Conservation (phyloP, 2,329 filamentous ascomycete genomes). For the Colletotrichum aenigma region DNA sequence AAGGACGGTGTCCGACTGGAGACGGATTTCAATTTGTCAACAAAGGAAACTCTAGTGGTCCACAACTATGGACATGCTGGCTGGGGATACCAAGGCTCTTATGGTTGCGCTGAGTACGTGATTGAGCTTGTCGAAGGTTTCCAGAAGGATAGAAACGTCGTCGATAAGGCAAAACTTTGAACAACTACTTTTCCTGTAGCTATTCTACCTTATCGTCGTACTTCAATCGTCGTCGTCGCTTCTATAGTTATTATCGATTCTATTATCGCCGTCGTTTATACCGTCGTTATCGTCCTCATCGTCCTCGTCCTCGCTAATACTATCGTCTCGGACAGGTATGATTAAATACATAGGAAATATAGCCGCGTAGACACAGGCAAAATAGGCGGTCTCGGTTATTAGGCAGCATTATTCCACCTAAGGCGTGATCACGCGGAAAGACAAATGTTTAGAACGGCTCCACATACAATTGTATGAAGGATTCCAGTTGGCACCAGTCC, state of each 20-base stretch:
- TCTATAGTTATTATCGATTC: no score
- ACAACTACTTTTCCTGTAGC: not conserved
- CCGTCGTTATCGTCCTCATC: no score
- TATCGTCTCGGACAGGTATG: no score
- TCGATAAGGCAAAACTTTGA: slow-evolving; percentile 31
- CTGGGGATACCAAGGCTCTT: slow-evolving; percentile 75
- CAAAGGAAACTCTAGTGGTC: slow-evolving; percentile 67
- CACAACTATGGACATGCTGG: slow-evolving; percentile 83
- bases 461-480: not conserved
- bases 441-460: not conserved
- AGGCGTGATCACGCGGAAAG: not conserved
- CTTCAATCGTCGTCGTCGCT: no score
- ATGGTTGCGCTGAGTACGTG: slow-evolving; percentile 72
- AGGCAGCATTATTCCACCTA: not conserved
- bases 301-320: no score
- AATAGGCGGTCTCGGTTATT: no score
- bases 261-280: no score
- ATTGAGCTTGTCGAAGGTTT: slow-evolving; percentile 72
- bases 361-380: no score
- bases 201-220: no score
- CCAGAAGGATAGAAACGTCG: slow-evolving; percentile 28
- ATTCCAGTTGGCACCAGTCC: not conserved
- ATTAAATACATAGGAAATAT: no score
- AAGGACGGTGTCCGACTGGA: slow-evolving; percentile 47
- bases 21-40: slow-evolving; percentile 62